Conservation (phyloP, 331 rosid genomes). For the Acacia pycnantha region DNA sequence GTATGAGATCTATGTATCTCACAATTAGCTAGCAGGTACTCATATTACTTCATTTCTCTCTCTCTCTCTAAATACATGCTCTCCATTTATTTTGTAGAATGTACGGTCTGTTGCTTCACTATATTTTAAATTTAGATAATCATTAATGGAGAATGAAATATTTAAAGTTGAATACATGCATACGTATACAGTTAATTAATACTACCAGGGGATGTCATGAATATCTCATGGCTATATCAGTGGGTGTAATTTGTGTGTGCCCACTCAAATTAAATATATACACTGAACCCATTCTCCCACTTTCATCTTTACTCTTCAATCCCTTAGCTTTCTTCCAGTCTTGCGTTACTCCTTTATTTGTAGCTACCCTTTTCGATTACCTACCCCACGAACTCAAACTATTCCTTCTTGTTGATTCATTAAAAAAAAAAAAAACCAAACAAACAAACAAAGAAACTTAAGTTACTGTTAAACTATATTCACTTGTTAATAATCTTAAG, state of each 20-base stretch:
- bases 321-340: background rate
- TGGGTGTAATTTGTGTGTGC: background rate
- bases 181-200: background rate
- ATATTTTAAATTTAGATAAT: background rate
- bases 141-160: background rate
- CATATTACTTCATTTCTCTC: too few relatives aligned
- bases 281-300: background rate
- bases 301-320: background rate
- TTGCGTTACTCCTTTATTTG: background rate
- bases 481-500: background rate
- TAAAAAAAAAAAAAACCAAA: background rate
- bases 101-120: background rate
- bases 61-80: background rate
- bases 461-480: background rate
- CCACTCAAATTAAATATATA: background rate
- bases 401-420: background rate
- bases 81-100: background rate
- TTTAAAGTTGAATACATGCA: constrained; percentile 1
- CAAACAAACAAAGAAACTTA: background rate
- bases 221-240: background rate
- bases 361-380: background rate
- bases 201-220: background rate
- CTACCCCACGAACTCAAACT: background rate
- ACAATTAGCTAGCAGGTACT: too few relatives aligned
- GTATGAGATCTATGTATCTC: too few relatives aligned